Evolutionary conservation across 2,329 filamentous ascomycete species (phyloP), one percentile per base, ranked within the genome.

Genomic region (Sporothrix dimorphospora): DNA sequence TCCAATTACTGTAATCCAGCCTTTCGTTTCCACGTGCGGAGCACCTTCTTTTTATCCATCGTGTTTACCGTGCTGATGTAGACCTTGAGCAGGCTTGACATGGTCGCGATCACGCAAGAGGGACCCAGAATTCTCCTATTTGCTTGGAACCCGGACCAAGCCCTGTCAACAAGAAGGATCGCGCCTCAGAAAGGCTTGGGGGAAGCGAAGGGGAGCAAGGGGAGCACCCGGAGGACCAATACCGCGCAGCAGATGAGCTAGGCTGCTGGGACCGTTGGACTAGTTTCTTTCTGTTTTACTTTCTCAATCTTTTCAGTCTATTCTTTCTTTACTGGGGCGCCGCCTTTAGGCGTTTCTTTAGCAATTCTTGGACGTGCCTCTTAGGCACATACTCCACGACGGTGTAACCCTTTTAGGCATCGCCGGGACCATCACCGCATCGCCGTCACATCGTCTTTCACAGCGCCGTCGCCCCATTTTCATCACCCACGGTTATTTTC

Each of bases 81-180:
- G 34, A 5, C 16, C 30, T 59, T 19, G 55, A 38, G 55, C 12
- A 59, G 14, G 27, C 55, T 24, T 2, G n/a, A n/a, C 38, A 24
- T 42, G 38, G 61, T 45, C 34, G 51, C 12, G 24, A 70, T 57
- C 53, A 70, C 67, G 67, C 67, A 70, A 70, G 67, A 59, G 12
- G 51, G 38, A 27, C 53, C n/a, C 34, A 59, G 12, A n/a, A 70
- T 59, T 53, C 9, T 42, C 11, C 34, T 38, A 61, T 21, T 21
- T 61, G 57, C 19, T 61, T 38, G 19, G 16, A 34, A 8, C 45
- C 42, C 42, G 12, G 42, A 49, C 19, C 45, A 49, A n/a, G 45
- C 42, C 55, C 55, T 59, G 19, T 59, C 30, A 59, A 34, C 53
- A 34, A 38, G 27, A 30, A 59, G 27, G 27, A n/a, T 59, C 16